Evolutionary conservation across 352 stramenopile genomes (phyloP).

Genomic region (Globisporangium parvum): DNA sequence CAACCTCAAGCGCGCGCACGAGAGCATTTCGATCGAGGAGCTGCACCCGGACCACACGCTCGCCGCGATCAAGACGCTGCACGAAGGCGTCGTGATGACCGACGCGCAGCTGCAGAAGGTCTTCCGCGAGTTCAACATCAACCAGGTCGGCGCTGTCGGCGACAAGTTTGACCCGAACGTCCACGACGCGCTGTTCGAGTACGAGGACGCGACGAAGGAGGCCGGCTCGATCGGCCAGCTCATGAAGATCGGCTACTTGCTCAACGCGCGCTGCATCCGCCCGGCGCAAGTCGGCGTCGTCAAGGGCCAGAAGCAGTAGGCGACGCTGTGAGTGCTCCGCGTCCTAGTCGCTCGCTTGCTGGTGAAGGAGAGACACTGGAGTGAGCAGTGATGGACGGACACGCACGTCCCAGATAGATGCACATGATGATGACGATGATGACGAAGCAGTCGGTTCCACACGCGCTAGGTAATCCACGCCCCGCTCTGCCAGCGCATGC

Average conservation of each 20-base stretch:
- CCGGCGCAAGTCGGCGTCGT: slow-evolving; percentile 94
- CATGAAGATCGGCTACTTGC: slow-evolving; percentile 94
- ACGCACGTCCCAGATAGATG: no score
- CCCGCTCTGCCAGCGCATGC: no score
- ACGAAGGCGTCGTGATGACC: slow-evolving; percentile 93
- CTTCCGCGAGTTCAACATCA: slow-evolving; percentile 90
- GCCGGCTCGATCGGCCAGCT: slow-evolving; percentile 93
- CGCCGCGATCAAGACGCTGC: slow-evolving; percentile 62
- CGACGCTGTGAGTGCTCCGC: no score
- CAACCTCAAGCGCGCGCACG: slow-evolving; percentile 94
- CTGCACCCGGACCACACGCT: slow-evolving; percentile 65
- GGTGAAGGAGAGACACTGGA: no score
- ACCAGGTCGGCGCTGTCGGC: slow-evolving; percentile 88
- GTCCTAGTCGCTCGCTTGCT: no score
- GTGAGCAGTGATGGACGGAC: no score
- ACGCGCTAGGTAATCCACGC: no score
- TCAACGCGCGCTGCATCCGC: slow-evolving; percentile 95
- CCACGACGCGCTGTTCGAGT: slow-evolving; percentile 98
- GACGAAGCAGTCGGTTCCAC: no score
- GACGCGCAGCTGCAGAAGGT: slow-evolving; percentile 94
- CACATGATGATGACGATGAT: no score
- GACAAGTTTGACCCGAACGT: slow-evolving; percentile 98
- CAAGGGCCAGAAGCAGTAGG: slow-evolving; percentile 34
- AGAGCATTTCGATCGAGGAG: slow-evolving; percentile 76
- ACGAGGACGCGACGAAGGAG: slow-evolving; percentile 87